Evolutionary conservation across 768 basidiomycete genomes (phyloP).

Genomic region (Russula dissimulans): DNA sequence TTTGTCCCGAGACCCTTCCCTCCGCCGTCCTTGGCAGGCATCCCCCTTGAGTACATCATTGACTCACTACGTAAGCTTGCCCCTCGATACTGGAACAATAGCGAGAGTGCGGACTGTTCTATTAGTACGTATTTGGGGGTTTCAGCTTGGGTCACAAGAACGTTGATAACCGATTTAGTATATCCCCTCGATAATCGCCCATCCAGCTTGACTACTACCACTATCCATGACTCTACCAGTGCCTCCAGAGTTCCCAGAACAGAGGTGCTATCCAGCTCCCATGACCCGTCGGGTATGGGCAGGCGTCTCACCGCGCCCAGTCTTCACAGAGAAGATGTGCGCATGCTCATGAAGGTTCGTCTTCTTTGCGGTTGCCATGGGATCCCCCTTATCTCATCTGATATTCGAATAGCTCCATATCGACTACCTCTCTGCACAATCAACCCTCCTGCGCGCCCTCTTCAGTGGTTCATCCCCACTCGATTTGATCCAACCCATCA

Average conservation of each 20-base stretch:
- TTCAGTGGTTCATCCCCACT: slow-evolving; percentile 58
- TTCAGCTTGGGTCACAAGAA: neutral
- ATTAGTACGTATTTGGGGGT: slow-evolving; percentile 37
- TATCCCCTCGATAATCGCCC: slow-evolving; percentile 4
- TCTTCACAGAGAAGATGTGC: slow-evolving; percentile 38
- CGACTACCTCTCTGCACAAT: slow-evolving; percentile 78
- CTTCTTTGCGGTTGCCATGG: neutral
- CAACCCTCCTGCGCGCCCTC: slow-evolving; percentile 58
- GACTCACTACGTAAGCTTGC: slow-evolving; percentile 61
- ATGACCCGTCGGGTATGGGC: slow-evolving; percentile 36
- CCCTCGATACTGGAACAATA: slow-evolving; percentile 61
- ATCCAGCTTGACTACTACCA: neutral
- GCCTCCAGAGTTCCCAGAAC: slow-evolving; percentile 5
- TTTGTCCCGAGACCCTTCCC: slow-evolving; percentile 55
- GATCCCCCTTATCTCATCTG: slow-evolving; percentile 6
- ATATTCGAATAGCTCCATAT: slow-evolving; percentile 51
- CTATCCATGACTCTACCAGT: neutral
- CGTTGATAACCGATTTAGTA: slow-evolving; percentile 2
- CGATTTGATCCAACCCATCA: slow-evolving; percentile 41
- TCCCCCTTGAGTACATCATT: slow-evolving; percentile 66
- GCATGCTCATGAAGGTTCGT: slow-evolving; percentile 55
- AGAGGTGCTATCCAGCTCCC: slow-evolving; percentile 21
- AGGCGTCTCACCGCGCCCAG: slow-evolving; percentile 46
- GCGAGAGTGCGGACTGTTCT: slow-evolving; percentile 72
- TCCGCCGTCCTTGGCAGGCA: slow-evolving; percentile 49